Evolutionary conservation across 2,329 filamentous ascomycete species (phyloP), one percentile per base, ranked within the genome.

Genomic region (Diatrype stigma): DNA sequence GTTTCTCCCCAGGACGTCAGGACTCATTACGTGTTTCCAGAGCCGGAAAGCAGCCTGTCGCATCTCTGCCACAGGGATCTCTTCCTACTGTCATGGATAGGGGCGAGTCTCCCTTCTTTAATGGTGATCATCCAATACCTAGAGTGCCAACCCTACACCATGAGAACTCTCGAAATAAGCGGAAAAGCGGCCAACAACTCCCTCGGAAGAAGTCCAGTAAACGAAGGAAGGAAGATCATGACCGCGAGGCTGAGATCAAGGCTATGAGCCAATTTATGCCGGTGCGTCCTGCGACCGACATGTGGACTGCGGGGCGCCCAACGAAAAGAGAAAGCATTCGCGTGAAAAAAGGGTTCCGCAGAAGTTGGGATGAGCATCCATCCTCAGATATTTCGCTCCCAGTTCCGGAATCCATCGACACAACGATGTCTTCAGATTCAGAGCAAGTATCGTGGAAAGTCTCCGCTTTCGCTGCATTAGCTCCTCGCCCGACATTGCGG

Each of bases 181-280:
- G 81, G 19, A 44, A 44, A 60, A 77, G 76, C 56, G 77, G 77
- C 51, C 77, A 79, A 57, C 81, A 84, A 47, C 73, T 86, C 26
- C 70, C 81, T 47, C 81, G 85, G 52, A 85, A 86, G 54, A 90
- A 84, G 63, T 87, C 87, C 38, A 91, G 84, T 73, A 95, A 89
- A 71, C 82, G 86, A 60, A 85, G 86, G 62, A 85, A 86, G 59
- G 79, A 87, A 56, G 89, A 95, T 56, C 82, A 84, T 64, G 79
- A 87, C 52, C 81, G 93, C 51, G 92, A 96, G 70, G 89, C 89
- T 55, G 90, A 96, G 70, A 91, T 96, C 64, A 89, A 86, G 65
- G 85, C 89, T 49, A 89, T 96, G 87, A 88, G 83, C 63, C 81
- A 83, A 38, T 80, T 79, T 54, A 80, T 86, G 58, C 84, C 89